These are phyloP conservation scores for Termitomyces bulborhizus DNA, from an alignment of 768 basidiomycete genomes.

Conservation along the genomic window DNA sequence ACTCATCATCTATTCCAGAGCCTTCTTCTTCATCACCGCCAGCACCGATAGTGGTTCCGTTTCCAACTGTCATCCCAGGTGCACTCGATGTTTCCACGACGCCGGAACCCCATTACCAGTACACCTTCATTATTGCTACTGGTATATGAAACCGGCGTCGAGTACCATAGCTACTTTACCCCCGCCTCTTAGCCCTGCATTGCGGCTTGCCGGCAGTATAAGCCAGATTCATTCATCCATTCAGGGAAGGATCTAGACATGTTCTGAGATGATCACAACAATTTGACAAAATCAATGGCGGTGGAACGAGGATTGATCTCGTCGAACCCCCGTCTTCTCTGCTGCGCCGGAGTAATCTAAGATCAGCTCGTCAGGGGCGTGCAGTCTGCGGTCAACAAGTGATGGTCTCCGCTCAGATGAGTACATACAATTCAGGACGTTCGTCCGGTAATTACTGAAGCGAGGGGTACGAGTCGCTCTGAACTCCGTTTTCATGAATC, in stretches of 20 bases:
- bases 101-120: background rate
- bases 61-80: slow-evolving; percentile 39
- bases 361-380: background rate
- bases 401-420: background rate
- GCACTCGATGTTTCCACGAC: slow-evolving; percentile 27
- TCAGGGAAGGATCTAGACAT: too few species aligned
- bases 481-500: background rate
- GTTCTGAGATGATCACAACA: too few species aligned
- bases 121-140: too few species aligned
- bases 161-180: too few species aligned
- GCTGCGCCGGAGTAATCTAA: background rate
- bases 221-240: too few species aligned
- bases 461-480: background rate
- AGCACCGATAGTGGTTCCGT: slow-evolving; percentile 19
- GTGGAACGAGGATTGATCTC: too few species aligned
- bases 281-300: too few species aligned
- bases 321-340: background rate
- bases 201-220: too few species aligned
- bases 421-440: too few species aligned
- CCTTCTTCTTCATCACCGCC: slow-evolving; percentile 1
- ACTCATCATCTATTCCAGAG: background rate
- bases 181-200: too few species aligned
- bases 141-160: too few species aligned
- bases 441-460: background rate
- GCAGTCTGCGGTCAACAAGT: background rate